These are phyloP conservation scores for Hanseniaspora osmophila DNA, from an alignment of 805 yeast species.

Conservation along the genomic window DNA sequence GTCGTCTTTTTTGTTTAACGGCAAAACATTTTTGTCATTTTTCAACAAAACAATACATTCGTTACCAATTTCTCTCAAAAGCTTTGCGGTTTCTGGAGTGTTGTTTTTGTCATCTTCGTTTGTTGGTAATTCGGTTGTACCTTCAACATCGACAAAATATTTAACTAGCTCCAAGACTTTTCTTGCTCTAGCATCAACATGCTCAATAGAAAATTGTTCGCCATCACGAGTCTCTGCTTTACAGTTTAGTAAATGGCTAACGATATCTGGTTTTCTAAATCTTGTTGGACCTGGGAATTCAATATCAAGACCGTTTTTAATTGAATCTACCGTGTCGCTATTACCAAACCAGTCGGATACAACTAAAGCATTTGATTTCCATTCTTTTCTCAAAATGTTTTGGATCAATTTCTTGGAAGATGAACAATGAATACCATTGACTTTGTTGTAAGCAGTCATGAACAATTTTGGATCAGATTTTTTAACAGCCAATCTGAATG, in stretches of 20 bases:
- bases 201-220: constrained; percentile 7
- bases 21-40: constrained; percentile 34
- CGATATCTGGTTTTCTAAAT: constrained; percentile 26
- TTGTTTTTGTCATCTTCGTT: constrained; percentile 11
- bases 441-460: constrained; percentile 52
- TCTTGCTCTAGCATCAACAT: constrained; percentile 36
- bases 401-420: constrained; percentile 30
- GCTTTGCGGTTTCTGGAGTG: constrained; percentile 31
- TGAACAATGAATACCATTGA: constrained; percentile 46
- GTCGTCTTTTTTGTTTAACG: constrained; percentile 29
- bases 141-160: constrained; percentile 16
- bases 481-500: constrained; percentile 46
- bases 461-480: constrained; percentile 38
- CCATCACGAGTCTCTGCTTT: constrained; percentile 25
- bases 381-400: constrained; percentile 38
- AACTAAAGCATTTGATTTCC: constrained; percentile 41
- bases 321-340: constrained; percentile 31
- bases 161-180: constrained; percentile 34
- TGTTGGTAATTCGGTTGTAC: constrained; percentile 14
- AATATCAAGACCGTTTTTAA: constrained; percentile 44
- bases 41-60: constrained; percentile 44
- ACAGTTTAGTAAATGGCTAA: constrained; percentile 29
- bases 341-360: constrained; percentile 59
- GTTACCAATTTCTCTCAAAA: constrained; percentile 31
- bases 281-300: constrained; percentile 56